Base-by-base conservation (phyloP, 2,329 filamentous ascomycete genomes). In the Aspergillus piperis region DNA sequence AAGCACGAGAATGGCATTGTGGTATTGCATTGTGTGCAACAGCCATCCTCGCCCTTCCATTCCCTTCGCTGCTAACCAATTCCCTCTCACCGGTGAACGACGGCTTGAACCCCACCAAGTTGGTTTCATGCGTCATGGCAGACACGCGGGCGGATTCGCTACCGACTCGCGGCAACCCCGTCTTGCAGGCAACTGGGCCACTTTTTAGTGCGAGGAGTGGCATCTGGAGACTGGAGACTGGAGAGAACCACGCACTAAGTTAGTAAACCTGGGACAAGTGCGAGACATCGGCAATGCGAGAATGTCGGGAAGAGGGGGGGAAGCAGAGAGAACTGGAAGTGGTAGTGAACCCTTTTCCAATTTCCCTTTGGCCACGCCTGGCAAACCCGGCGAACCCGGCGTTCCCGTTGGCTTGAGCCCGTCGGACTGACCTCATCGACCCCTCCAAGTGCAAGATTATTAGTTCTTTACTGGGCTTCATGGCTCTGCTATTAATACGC, bases 391-490 rank as follows among this genome's bases (percentile, higher is more conserved):
- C 58, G 60, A 65, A 66, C 60, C 64, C 64, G 66, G 61, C 30
- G 15, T 54, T 62, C 61, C 69, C 68, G 68, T 66, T 64, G 61
- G 62, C 62, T 59, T 55, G 57, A 57, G 59, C 60, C 64, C 64
- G 62, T 62, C 50, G 30, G 57, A 68, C 70, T 74, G 71, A 74
- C 71, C 69, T 74, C 71, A 74, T 72, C 67, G 65, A 68, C 63
- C 61, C 66, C 65, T 61, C 67, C 59, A 51, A 42, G 19, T 27
- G 49, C 38, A n/a, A 54, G 41, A 13, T 44, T 48, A 23, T 44
- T 19, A 23, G 41, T 36, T 6, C 10, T 13, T 36, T 36, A 5
- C 41, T 11, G 47, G 47, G 36, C 27, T 53, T 21, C 27, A 23
- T 27, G 32, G 32, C 38, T n/a, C 21, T 41, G 11, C 39, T 47